These are phyloP conservation scores for Dipteronia dyeriana DNA, from an alignment of 345 rosid genomes.

Conservation along the genomic window DNA sequence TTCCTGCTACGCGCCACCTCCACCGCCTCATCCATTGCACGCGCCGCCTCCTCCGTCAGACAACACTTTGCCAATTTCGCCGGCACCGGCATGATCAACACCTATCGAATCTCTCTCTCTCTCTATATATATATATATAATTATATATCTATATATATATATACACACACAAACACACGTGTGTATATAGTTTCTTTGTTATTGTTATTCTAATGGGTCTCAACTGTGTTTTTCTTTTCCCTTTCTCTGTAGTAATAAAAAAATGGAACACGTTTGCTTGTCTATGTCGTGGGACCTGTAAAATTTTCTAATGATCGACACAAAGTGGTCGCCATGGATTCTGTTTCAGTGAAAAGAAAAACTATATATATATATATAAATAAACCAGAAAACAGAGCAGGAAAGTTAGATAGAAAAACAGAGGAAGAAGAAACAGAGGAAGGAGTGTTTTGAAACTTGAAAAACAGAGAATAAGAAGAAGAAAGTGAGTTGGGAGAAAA, in stretches of 20 bases:
- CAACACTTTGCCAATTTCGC: constrained; percentile 59
- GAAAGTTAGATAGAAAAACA: background rate
- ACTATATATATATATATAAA: background rate
- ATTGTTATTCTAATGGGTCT: background rate
- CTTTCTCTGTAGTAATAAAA: constrained; percentile 4
- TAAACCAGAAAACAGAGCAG: constrained; percentile 9
- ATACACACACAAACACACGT: background rate
- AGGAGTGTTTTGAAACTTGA: background rate
- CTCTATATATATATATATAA: background rate
- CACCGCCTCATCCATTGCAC: constrained; percentile 65
- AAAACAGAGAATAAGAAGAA: background rate
- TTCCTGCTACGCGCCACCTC: constrained; percentile 65
- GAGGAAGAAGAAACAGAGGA: background rate
- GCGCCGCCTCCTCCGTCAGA: constrained; percentile 67
- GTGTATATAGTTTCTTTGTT: background rate
- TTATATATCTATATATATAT: background rate
- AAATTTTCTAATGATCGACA: constrained; percentile 26
- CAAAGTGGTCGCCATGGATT: constrained; percentile 47
- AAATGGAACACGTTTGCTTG: background rate
- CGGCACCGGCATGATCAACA: constrained; percentile 58
- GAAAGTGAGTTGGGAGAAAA: background rate
- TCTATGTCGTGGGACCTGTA: constrained; percentile 15
- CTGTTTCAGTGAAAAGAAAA: constrained; percentile 13
- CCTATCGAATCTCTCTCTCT: background rate
- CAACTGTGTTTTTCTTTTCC: background rate